Conservation (phyloP, 192 early-diverging fungal genomes). For the Entomortierella beljakovae region DNA sequence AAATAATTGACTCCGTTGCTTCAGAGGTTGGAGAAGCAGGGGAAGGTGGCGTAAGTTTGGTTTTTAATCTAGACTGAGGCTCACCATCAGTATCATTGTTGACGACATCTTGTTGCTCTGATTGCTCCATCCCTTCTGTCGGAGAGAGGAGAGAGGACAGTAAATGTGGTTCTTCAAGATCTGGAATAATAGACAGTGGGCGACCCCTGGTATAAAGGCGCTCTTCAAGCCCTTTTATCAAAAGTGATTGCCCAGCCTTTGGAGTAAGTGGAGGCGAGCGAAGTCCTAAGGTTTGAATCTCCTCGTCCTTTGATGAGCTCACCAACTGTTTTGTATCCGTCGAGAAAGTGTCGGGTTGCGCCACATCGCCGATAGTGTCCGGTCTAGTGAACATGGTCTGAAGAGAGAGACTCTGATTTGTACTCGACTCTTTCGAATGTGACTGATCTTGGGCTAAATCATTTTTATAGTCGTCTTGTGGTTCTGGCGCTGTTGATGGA, state of each 20-base stretch:
- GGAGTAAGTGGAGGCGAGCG: slow-evolving; percentile 41
- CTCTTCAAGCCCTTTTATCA: background rate
- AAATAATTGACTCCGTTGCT: background rate
- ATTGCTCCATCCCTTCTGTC: background rate
- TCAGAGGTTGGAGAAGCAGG: slow-evolving; percentile 2
- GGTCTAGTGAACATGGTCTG: slow-evolving; percentile 16
- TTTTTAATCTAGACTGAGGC: slow-evolving; percentile 6
- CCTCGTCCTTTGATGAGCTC: background rate
- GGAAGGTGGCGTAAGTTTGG: slow-evolving; percentile 1
- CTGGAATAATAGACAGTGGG: slow-evolving; percentile 35
- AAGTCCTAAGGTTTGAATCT: slow-evolving; percentile 6
- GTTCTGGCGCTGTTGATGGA: background rate
- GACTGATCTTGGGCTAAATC: background rate
- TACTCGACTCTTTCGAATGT: background rate
- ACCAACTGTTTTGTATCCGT: background rate
- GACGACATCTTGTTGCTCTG: slow-evolving; percentile 4
- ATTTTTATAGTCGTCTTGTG: background rate
- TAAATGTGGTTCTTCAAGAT: slow-evolving; percentile 20
- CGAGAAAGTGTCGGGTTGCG: background rate
- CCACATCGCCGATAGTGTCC: background rate
- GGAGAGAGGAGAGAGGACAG: background rate
- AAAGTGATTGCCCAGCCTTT: slow-evolving; percentile 10
- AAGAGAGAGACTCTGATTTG: slow-evolving; percentile 2
- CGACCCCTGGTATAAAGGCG: slow-evolving; percentile 1
- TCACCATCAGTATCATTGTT: background rate